These are phyloP conservation scores for Stentor roeselii DNA, from an alignment of 73 alveolate genomes.

Conservation along the genomic window DNA sequence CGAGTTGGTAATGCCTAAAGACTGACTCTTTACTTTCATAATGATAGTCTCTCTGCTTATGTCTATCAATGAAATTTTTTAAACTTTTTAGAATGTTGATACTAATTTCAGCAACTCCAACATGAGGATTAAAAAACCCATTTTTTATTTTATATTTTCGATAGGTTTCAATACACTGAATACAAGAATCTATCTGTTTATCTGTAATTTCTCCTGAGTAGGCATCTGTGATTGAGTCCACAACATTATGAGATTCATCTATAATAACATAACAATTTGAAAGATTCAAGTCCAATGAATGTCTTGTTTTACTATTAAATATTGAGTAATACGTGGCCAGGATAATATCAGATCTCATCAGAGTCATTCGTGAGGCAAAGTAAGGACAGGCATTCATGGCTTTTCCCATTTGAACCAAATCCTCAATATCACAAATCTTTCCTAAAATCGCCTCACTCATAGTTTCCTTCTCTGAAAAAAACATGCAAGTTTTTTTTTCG, in stretches of 20 bases:
- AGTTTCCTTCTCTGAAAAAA: not conserved
- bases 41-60: not conserved
- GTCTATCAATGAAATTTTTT: not conserved
- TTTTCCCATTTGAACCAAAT: slow-evolving; percentile 57
- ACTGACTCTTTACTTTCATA: not conserved
- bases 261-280: slow-evolving; percentile 26
- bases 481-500: not conserved
- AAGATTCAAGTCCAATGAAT: slow-evolving; percentile 27
- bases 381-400: slow-evolving; percentile 77
- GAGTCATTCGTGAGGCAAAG: slow-evolving; percentile 62
- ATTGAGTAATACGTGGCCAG: slow-evolving; percentile 82
- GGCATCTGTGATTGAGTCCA: slow-evolving; percentile 28
- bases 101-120: not conserved
- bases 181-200: not conserved
- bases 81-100: not conserved
- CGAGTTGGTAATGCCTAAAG: not conserved
- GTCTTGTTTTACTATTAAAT: slow-evolving; percentile 53
- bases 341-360: slow-evolving; percentile 71
- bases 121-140: too few species aligned
- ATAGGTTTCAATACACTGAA: too few species aligned
- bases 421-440: slow-evolving; percentile 86
- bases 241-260: slow-evolving; percentile 41
- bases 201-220: not conserved
- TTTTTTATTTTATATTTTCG: too few species aligned
- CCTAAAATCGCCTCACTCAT: slow-evolving; percentile 7